Base-by-base conservation (phyloP, 1,284 basidiomycete species). In the Vanrija humicola region DNA sequence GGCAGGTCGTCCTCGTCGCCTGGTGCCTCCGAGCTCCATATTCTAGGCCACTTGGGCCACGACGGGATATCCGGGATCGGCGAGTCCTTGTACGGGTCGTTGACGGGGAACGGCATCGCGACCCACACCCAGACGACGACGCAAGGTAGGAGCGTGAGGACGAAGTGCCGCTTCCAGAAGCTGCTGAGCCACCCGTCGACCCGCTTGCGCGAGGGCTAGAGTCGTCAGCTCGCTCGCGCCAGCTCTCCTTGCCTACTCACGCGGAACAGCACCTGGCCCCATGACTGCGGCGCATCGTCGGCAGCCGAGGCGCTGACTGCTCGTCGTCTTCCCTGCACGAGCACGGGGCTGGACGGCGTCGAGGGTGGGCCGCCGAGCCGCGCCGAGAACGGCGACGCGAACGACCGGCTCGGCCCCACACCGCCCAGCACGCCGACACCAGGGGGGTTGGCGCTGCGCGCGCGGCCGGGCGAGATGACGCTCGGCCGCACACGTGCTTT, bases 41-140 rank as follows among this genome's bases (percentile, higher is more conserved):
- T n/a, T 46, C 56, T 59, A 2, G 67, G 67, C 39, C 46, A 54
- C 39, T 64, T 63, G 7, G 71, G 72, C 71, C 71, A 74, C n/a
- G 65, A 62, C 0, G 72, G 72, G 16, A 72, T 69, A 38, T 74
- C 72, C 5, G 72, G 72, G 23, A 74, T 68, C 3, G 73, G 72
- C 47, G 70, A 66, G 52, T 74, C 73, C 38, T 61, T 70, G 56
- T 73, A 75, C 16, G 80, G 80, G 55, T 81, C 79, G 5, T 73
- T 74, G 7, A 80, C 77, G 0, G 81, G 81, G 50, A 82, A 82
- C 3, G 81, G 81, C 12, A 82, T 65, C 0, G 79, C 78, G 46
- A 80, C 80, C 81, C 81, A 82, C 1, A 79, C 48, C 81, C 81
- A 82, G 1, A 80, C 81, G 1, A 79, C 67, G 15, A 79, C 29